Evolutionary conservation across 2,329 filamentous ascomycete genomes (phyloP), one percentile per base, ranked within the genome.

Genomic region (Pseudonectria buxi): DNA sequence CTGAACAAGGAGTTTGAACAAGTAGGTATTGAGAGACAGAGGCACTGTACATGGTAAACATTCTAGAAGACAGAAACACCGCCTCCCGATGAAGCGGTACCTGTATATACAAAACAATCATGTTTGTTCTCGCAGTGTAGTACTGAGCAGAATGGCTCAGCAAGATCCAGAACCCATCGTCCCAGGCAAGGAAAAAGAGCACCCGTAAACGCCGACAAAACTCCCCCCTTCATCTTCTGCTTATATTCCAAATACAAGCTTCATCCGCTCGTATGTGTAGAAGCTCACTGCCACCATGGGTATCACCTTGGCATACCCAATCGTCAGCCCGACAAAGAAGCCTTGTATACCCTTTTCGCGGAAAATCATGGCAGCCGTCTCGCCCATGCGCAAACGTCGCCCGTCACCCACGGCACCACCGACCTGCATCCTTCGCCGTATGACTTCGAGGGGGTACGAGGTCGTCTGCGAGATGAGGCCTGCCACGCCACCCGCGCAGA

Each of bases 381-480:
- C 90, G 12, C 68, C 65, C 45, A 98, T 86, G 33, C 79, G 71
- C 30, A 95, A 63, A 30, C 85, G 70, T 50, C 78, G 86, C 0
- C 90, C 89, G 57, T 96, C 89, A 2, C 92, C 92, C 1, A 96
- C 87, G 0, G 90, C 89, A 10, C 90, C 92, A 31, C 87, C 86
- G 11, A 98, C 92, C 59, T 98, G 92, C 90, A 98, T 96, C 31
- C 92, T 74, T 45, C 92, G 74, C 41, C 92, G 72, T 39, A 96
- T 83, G 12, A 98, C 86, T 61, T 98, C 92, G 3, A 98, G 71
- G 5, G 92, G 92, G 59, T 98, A 98, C 12, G 89, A 94, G 0
- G 82, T 78, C 0, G 90, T 95, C 62, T 98, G 92, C 7, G 87
- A 89, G 2, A 95, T 78, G 41, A 95, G 68, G 3, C 92, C 92